Evolutionary conservation across 768 basidiomycete genomes (phyloP), one percentile per base, ranked within the genome.

Genomic region (Cystoderma amianthinum): DNA sequence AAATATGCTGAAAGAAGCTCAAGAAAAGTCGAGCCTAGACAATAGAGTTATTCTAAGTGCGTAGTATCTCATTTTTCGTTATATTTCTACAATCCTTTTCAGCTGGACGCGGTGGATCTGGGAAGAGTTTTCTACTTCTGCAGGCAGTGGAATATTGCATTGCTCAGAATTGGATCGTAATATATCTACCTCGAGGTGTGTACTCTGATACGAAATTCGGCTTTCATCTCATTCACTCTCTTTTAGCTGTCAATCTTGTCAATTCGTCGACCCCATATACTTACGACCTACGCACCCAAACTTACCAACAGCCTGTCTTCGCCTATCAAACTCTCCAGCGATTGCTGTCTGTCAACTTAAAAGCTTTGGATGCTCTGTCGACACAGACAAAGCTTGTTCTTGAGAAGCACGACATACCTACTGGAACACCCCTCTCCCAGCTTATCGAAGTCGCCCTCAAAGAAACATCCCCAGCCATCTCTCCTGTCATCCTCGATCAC

Each of bases 181-280:
- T 94, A 13, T 96, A 93, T 56, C 74, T 92, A 18, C 90, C 93
- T 2, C 70, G 83, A 62, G 78, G 89, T 87, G 22, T 36, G 71
- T 59, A 20, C 9, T 22, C 6, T 20, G 7, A 3, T 32, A 9
- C 23, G 7, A n/a, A 28, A 11, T 25, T 25, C 17, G 41, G 32
- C 18, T 22, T 16, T 32, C 7, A n/a, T 35, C 16, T 25, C n/a
- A n/a, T n/a, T n/a, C 32, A 15, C 28, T 16, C n/a, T 16, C 19
- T 9, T 36, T 10, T 43, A 64, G 60, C 60, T 13, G 60, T 63
- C 36, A 62, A 61, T 44, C 56, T 89, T 33, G 83, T 92, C 32
- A 80, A 91, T 59, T 85, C 84, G 5, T 80, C 83, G 1, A 82
- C 82, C 0, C 60, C 76, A 2, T 83, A 89, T 52, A 55, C 65